Percentiles rank a stretch among this genome's conserved stretches.
These are phyloP conservation scores for Prototheca stagnorum DNA, from an alignment of 163 green algal genomes.

Conservation along the genomic window DNA sequence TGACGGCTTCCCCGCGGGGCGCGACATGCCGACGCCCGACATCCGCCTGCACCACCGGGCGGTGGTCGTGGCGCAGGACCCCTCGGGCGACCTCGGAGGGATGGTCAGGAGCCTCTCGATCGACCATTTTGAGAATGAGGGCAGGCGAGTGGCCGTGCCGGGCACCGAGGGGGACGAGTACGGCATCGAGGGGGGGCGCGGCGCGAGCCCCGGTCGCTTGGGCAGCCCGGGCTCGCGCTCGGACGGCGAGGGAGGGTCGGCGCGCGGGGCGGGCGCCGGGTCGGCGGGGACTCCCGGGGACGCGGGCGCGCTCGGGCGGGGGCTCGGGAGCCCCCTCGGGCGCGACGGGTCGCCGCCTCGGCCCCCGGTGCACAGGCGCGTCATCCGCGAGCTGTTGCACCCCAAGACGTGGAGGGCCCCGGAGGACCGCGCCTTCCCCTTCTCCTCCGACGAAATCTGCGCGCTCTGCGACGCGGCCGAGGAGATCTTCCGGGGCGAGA, in stretches of 20 bases:
- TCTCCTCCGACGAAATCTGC: constrained; percentile 55
- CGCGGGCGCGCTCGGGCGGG: too few relatives aligned
- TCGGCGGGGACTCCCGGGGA: too few relatives aligned
- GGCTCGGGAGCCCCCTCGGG: too few relatives aligned
- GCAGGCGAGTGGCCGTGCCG: constrained; percentile 51
- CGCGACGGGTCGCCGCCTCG: too few relatives aligned
- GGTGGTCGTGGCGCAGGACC: constrained; percentile 79
- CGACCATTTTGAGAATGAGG: constrained; percentile 97
- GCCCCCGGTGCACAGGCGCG: constrained; percentile 27
- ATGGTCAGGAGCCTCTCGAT: constrained; percentile 92
- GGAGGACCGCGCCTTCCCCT: constrained; percentile 67
- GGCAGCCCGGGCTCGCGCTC: too few relatives aligned
- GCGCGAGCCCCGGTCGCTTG: too few relatives aligned
- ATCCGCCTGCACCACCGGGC: constrained; percentile 79
- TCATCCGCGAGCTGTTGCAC: constrained; percentile 63
- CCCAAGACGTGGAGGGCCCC: constrained; percentile 60
- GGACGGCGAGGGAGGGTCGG: too few relatives aligned
- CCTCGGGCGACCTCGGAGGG: constrained; percentile 46
- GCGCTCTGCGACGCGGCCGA: constrained; percentile 78
- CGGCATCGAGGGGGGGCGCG: too few relatives aligned
- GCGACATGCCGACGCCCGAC: constrained; percentile 59
- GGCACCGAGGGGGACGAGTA: constrained; percentile 2
- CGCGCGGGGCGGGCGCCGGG: too few relatives aligned
- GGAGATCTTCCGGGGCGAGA: constrained; percentile 50
- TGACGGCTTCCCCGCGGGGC: constrained; percentile 8